These are phyloP conservation scores for Kwoniella sp. DNA, from an alignment of 768 basidiomycete species.

Conservation along the genomic window DNA sequence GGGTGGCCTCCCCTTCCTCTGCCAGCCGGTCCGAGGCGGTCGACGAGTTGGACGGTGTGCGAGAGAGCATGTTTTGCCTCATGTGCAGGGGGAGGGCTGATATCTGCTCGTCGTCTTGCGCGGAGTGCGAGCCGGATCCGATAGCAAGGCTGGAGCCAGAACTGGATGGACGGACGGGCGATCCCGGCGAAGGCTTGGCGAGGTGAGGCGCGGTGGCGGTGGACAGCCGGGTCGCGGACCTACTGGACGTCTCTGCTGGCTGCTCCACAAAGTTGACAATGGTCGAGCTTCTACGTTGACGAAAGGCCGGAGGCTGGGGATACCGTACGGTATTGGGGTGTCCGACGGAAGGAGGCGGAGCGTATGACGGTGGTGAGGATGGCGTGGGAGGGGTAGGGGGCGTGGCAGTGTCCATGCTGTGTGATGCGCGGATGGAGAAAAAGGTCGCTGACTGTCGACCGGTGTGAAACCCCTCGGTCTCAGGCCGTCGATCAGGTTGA, in stretches of 20 bases:
- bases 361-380: slow-evolving; percentile 16
- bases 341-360: not conserved
- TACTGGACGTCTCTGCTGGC: too few relatives aligned
- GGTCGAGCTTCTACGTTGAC: slow-evolving; percentile 17
- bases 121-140: too few relatives aligned
- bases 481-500: too few relatives aligned
- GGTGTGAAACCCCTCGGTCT: too few relatives aligned
- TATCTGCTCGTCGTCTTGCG: not conserved
- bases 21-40: slow-evolving; percentile 8
- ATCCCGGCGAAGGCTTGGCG: too few relatives aligned
- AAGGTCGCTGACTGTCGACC: too few relatives aligned
- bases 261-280: too few relatives aligned
- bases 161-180: too few relatives aligned
- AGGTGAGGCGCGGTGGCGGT: too few relatives aligned
- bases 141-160: too few relatives aligned
- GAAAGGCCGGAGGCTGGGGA: slow-evolving; percentile 16
- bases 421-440: not conserved
- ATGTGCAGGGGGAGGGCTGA: not conserved
- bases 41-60: not conserved
- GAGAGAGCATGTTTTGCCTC: not conserved
- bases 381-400: slow-evolving; percentile 7
- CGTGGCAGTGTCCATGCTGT: not conserved
- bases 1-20: slow-evolving; percentile 35
- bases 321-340: not conserved
- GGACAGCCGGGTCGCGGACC: too few relatives aligned